Percentiles rank a stretch among this genome's conserved stretches.
Evolutionary conservation across 2,329 filamentous ascomycete species (phyloP).

Genomic region (Alternaria hordeiaustralica): DNA sequence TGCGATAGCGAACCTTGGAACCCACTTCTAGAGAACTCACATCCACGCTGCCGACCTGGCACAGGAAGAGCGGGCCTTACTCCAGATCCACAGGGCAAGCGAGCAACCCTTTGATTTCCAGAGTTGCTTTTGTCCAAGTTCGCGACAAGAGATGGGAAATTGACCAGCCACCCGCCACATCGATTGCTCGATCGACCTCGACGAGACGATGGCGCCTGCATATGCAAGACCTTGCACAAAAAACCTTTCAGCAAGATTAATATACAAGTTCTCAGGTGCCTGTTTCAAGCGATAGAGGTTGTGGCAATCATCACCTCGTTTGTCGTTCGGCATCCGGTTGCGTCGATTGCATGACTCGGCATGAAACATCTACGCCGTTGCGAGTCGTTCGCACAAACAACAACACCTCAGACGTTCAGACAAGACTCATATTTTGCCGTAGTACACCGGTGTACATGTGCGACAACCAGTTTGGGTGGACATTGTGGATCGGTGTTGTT

Average conservation of each 20-base stretch:
- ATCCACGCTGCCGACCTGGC: neutral
- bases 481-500: constrained; percentile 1
- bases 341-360: neutral
- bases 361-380: neutral
- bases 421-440: constrained; percentile 1
- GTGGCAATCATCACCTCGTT: neutral
- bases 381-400: neutral
- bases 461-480: neutral
- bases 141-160: neutral
- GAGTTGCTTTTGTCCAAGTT: neutral
- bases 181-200: neutral
- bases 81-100: neutral
- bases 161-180: neutral
- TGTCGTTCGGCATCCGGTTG: neutral
- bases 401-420: neutral
- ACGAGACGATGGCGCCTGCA: neutral
- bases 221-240: neutral
- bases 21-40: neutral
- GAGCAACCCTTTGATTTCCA: neutral
- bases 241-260: neutral
- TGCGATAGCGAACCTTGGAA: neutral
- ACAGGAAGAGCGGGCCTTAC: neutral
- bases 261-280: neutral
- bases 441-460: constrained; percentile 3
- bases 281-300: neutral